phyloP scores from a whole-genome alignment of 2,329 filamentous ascomycete species.

The Aspergillus cejpii region DNA sequence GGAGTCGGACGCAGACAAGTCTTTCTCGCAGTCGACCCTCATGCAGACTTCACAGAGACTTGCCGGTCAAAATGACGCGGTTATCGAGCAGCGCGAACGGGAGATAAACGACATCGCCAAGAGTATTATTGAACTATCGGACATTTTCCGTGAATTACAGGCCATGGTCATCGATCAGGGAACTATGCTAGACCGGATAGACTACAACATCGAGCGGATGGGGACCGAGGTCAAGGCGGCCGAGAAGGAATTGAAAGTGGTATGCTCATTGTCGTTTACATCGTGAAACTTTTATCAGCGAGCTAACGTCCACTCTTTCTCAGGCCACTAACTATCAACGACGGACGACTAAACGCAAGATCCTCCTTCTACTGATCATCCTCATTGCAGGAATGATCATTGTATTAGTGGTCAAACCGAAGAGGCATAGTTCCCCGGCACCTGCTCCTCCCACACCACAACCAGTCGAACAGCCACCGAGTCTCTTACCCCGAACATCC shows the following conservation, averaged over 20 bases:
- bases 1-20: conserved; percentile 89
- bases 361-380: conserved; percentile 80
- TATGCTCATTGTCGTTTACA: conserved; percentile 25
- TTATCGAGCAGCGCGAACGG: conserved; percentile 83
- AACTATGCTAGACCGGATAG: conserved; percentile 86
- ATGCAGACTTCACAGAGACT: conserved; percentile 63
- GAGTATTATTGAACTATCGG: conserved; percentile 92
- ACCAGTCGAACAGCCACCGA: conserved; percentile 18
- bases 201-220: conserved; percentile 97
- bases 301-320: conserved; percentile 6
- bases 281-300: neutral
- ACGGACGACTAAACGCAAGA: conserved; percentile 81
- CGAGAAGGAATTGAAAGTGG: conserved; percentile 82
- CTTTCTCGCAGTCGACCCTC: conserved; percentile 81
- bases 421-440: conserved; percentile 32
- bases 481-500: conserved; percentile 15
- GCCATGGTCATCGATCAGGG: conserved; percentile 91
- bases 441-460: conserved; percentile 18
- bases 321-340: conserved; percentile 81
- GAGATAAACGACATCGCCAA: conserved; percentile 98
- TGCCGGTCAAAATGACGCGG: conserved; percentile 62
- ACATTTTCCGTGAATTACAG: conserved; percentile 94
- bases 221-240: conserved; percentile 86
- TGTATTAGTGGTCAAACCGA: conserved; percentile 72
- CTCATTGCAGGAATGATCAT: conserved; percentile 84